Evolutionary conservation across 2,329 filamentous ascomycete species (phyloP).

Genomic region (Pleomassaria siparia): DNA sequence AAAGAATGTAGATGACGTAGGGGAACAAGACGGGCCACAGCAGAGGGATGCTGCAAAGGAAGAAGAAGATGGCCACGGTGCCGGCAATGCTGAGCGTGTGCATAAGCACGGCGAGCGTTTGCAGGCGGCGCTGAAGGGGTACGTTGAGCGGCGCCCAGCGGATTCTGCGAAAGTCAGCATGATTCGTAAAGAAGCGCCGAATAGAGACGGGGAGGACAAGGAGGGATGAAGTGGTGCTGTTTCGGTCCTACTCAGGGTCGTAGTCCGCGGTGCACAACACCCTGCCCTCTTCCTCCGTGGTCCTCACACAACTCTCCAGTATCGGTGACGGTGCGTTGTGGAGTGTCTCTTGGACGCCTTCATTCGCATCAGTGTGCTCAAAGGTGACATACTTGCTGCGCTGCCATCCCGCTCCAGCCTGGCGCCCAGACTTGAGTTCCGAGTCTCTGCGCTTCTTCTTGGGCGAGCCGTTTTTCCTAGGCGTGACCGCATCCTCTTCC

Average conservation of each 20-base stretch:
- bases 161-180: constrained; percentile 54
- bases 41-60: constrained; percentile 87
- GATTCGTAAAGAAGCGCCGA: not conserved
- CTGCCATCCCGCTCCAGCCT: constrained; percentile 58
- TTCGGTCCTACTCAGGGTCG: not conserved
- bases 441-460: constrained; percentile 36
- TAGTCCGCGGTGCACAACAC: not conserved
- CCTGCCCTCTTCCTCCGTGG: not conserved
- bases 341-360: not conserved
- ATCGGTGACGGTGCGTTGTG: not conserved
- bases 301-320: not conserved
- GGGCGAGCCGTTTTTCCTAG: constrained; percentile 41
- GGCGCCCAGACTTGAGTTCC: constrained; percentile 54
- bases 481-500: constrained; percentile 48
- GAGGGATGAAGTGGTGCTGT: not conserved
- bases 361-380: not conserved
- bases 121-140: constrained; percentile 52
- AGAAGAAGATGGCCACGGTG: constrained; percentile 77
- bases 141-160: constrained; percentile 86
- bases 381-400: constrained; percentile 47
- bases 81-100: constrained; percentile 53
- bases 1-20: constrained; percentile 81
- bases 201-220: not conserved
- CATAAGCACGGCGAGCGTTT: constrained; percentile 52
- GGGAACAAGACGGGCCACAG: constrained; percentile 78